Percentiles rank a stretch among this genome's conserved stretches.
These are phyloP conservation scores for Diaporthe humulicola DNA, from an alignment of 2,329 filamentous ascomycete genomes.

Conservation along the genomic window DNA sequence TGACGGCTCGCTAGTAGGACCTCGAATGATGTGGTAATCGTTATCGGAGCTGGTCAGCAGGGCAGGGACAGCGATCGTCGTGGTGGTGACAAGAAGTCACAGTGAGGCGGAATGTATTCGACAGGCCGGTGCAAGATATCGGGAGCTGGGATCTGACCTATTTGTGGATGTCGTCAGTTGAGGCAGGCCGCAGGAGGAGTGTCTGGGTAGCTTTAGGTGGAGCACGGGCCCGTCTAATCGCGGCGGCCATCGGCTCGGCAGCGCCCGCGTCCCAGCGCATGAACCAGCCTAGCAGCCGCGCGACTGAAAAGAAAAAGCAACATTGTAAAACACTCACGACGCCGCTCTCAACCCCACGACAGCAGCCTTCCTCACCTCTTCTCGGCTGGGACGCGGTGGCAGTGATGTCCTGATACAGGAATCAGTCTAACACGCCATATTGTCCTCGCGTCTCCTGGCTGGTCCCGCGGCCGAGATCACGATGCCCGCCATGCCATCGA, in stretches of 20 bases:
- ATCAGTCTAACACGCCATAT: slow-evolving; percentile 2
- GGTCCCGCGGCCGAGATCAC: slow-evolving; percentile 19
- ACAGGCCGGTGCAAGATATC: not conserved
- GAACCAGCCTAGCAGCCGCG: slow-evolving; percentile 32
- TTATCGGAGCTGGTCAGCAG: not conserved
- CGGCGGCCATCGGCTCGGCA: slow-evolving; percentile 32
- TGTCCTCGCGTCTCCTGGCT: slow-evolving; percentile 25
- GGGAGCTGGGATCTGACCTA: slow-evolving; percentile 38
- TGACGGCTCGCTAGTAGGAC: slow-evolving; percentile 40
- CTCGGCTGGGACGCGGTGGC: slow-evolving; percentile 28
- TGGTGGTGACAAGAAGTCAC: slow-evolving; percentile 28
- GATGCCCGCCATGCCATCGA: slow-evolving; percentile 39
- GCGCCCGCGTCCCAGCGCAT: slow-evolving; percentile 33
- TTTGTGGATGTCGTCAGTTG: slow-evolving; percentile 57
- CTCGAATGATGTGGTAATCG: not conserved
- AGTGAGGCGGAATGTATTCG: not conserved
- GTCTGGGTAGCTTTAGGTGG: slow-evolving; percentile 7
- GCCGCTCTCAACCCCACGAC: slow-evolving; percentile 12
- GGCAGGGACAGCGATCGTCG: slow-evolving; percentile 1
- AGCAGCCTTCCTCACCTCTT: slow-evolving; percentile 7
- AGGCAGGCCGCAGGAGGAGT: slow-evolving; percentile 43
- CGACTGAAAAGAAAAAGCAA: slow-evolving; percentile 37
- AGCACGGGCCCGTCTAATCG: slow-evolving; percentile 25
- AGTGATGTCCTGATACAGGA: slow-evolving; percentile 36
- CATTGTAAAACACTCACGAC: slow-evolving; percentile 24